These are phyloP conservation scores for Flaveria sonorensis DNA, from an alignment of 129 eudicot species.

Conservation along the genomic window DNA sequence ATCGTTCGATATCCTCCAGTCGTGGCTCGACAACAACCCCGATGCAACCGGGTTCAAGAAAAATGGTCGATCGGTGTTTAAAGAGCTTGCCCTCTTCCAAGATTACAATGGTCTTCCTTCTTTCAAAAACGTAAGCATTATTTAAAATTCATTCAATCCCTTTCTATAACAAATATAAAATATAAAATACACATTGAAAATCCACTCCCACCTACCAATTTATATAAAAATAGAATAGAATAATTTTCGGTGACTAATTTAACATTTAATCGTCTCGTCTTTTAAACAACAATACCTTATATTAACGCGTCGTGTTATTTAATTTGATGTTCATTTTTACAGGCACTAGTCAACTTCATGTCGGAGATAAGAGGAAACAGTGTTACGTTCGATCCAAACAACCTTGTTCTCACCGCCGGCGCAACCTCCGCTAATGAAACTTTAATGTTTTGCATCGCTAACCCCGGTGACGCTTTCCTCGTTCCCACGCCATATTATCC, in stretches of 20 bases:
- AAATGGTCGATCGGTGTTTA: slow-evolving; percentile 65
- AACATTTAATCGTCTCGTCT: too few species aligned
- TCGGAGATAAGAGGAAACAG: slow-evolving; percentile 73
- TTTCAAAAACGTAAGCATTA: slow-evolving; percentile 66
- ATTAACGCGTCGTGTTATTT: background rate
- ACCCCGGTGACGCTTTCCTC: slow-evolving; percentile 87
- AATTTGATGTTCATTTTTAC: background rate
- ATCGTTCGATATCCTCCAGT: slow-evolving; percentile 71
- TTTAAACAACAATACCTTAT: too few species aligned
- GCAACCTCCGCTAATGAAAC: slow-evolving; percentile 94
- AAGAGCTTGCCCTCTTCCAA: slow-evolving; percentile 89
- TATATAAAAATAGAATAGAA: too few species aligned
- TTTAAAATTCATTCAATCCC: background rate
- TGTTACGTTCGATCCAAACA: slow-evolving; percentile 65
- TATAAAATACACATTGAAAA: background rate
- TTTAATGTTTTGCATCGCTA: slow-evolving; percentile 84
- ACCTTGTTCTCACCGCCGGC: slow-evolving; percentile 93
- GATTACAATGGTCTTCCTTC: slow-evolving; percentile 94
- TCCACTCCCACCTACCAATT: background rate
- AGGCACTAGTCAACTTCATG: slow-evolving; percentile 84
- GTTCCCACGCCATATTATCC: slow-evolving; percentile 97
- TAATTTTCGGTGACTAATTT: too few species aligned
- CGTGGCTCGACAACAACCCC: slow-evolving; percentile 74
- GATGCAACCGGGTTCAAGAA: slow-evolving; percentile 62
- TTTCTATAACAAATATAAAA: background rate